Evolutionary conservation across 2,329 filamentous ascomycete genomes (phyloP).

Genomic region (Colletotrichum graminicola): DNA sequence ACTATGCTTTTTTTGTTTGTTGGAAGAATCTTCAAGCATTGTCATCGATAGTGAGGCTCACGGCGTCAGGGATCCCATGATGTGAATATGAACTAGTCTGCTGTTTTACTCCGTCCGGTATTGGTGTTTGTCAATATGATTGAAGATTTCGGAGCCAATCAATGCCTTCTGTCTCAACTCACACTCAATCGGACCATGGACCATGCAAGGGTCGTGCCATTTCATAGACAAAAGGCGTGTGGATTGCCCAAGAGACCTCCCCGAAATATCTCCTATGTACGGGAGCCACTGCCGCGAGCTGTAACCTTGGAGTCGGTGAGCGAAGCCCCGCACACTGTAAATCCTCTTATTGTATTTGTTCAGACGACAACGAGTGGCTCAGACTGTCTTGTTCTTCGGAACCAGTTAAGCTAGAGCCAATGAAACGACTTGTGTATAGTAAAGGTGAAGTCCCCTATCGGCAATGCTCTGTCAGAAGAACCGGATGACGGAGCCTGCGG

Average conservation of each 20-base stretch:
- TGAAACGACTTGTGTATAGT: not conserved
- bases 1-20: not conserved
- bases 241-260: not conserved
- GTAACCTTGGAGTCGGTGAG: not conserved
- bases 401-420: not conserved
- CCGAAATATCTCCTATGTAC: too few relatives aligned
- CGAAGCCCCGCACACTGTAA: not conserved
- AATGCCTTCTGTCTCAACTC: not conserved
- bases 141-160: not conserved
- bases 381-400: not conserved
- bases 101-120: not conserved
- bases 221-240: conserved; percentile 7
- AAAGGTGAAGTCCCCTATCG: not conserved
- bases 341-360: not conserved
- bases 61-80: not conserved
- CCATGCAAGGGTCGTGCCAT: conserved; percentile 22
- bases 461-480: not conserved
- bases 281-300: too few relatives aligned
- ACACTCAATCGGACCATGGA: conserved; percentile 24
- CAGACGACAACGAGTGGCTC: not conserved
- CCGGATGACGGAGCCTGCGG: not conserved
- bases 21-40: not conserved
- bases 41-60: conserved; percentile 1
- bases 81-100: not conserved
- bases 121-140: not conserved